These are phyloP conservation scores for Psilocybe sp. DNA, from an alignment of 768 basidiomycete genomes.

Conservation along the genomic window DNA sequence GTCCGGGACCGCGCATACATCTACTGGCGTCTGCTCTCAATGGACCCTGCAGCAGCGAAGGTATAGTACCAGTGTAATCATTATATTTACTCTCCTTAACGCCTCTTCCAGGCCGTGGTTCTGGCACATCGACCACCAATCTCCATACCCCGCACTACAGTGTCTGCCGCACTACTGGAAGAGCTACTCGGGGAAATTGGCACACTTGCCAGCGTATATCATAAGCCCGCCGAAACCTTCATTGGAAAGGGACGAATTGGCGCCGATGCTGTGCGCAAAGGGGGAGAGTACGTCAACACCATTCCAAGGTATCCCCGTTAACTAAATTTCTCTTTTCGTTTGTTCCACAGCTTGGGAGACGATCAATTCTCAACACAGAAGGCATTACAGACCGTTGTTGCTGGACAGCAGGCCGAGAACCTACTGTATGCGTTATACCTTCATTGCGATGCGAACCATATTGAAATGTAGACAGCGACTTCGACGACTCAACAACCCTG, in stretches of 20 bases:
- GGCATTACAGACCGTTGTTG: conserved; percentile 87
- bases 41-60: conserved; percentile 95
- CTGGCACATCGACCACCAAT: conserved; percentile 92
- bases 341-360: conserved; percentile 48
- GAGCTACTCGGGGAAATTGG: conserved; percentile 91
- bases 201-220: conserved; percentile 90
- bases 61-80: conserved; percentile 34
- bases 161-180: conserved; percentile 82
- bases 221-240: conserved; percentile 95
- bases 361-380: conserved; percentile 75
- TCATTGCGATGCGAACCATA: neutral
- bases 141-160: conserved; percentile 86
- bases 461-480: conserved; percentile 53
- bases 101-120: conserved; percentile 61
- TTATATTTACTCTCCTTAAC: neutral
- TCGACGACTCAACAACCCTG: conserved; percentile 67
- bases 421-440: conserved; percentile 51
- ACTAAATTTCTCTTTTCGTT: neutral
- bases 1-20: conserved; percentile 97
- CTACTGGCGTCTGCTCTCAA: conserved; percentile 93
- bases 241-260: conserved; percentile 89
- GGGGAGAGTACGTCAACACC: conserved; percentile 47
- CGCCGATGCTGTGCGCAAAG: conserved; percentile 73
- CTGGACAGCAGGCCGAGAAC: conserved; percentile 93
- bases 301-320: neutral